These are phyloP conservation scores for Russula compacta DNA, from an alignment of 768 basidiomycete genomes.

Conservation along the genomic window DNA sequence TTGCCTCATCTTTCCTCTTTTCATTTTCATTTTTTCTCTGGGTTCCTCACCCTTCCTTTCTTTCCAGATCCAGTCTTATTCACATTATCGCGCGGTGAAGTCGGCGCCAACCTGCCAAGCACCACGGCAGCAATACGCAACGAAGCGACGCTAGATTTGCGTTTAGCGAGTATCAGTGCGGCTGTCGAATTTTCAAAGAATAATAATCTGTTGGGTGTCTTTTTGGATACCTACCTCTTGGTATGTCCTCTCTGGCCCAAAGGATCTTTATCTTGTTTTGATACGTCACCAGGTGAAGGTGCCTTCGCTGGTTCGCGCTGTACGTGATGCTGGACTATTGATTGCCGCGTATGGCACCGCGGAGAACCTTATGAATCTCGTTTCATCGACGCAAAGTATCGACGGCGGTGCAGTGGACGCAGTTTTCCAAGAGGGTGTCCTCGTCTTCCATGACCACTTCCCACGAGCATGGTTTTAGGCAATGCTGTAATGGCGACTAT, in stretches of 20 bases:
- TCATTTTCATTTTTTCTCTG: background rate
- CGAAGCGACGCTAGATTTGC: slow-evolving; percentile 38
- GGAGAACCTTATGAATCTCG: slow-evolving; percentile 31
- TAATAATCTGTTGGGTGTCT: slow-evolving; percentile 89
- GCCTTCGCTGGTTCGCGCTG: slow-evolving; percentile 80
- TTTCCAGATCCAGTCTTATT: slow-evolving; percentile 88
- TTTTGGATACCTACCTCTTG: slow-evolving; percentile 79
- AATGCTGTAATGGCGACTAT: slow-evolving; percentile 13
- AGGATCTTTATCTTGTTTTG: slow-evolving; percentile 2
- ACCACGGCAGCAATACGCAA: slow-evolving; percentile 29
- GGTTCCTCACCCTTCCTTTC: background rate
- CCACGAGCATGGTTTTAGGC: slow-evolving; percentile 44
- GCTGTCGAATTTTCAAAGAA: slow-evolving; percentile 89
- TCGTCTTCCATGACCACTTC: slow-evolving; percentile 62
- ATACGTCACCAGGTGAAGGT: slow-evolving; percentile 58
- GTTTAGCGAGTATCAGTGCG: slow-evolving; percentile 66
- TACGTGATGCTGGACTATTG: slow-evolving; percentile 82
- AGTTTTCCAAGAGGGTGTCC: slow-evolving; percentile 49
- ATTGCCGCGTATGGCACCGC: slow-evolving; percentile 72
- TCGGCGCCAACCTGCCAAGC: slow-evolving; percentile 30
- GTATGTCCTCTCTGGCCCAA: slow-evolving; percentile 38
- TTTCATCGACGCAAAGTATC: slow-evolving; percentile 29
- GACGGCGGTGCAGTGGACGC: slow-evolving; percentile 57
- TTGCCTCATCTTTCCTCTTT: background rate
- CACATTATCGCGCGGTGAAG: slow-evolving; percentile 76